phyloP scores from a whole-genome alignment of 257 asterid genomes.

The Solanum sparsipilum region DNA sequence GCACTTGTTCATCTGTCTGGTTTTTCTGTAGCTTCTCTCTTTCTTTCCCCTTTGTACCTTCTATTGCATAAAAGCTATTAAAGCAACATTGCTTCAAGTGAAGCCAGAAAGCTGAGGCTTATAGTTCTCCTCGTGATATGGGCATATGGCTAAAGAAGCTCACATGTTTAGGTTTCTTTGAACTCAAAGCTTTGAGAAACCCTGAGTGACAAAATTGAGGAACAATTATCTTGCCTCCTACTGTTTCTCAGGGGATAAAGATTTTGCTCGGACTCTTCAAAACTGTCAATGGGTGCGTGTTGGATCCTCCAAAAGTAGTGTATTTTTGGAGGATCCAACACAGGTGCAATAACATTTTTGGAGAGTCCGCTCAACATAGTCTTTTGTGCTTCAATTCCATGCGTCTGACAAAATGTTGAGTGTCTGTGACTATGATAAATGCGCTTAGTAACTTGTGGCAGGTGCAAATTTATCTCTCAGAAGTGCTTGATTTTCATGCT shows the following conservation, averaged over 20 bases:
- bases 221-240: not conserved
- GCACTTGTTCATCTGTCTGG: not conserved
- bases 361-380: not conserved
- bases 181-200: not conserved
- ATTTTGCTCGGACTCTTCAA: not conserved
- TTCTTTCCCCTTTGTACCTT: not conserved
- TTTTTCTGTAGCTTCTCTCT: constrained; percentile 9
- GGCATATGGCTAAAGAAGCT: not conserved
- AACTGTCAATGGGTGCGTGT: not conserved
- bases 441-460: constrained; percentile 12
- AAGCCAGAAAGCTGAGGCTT: not conserved
- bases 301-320: not conserved
- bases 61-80: not conserved
- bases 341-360: not conserved
- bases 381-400: not conserved
- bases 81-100: not conserved
- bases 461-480: constrained; percentile 96
- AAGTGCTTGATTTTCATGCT: constrained; percentile 79
- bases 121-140: not conserved
- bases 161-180: not conserved
- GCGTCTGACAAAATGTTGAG: not conserved
- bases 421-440: not conserved
- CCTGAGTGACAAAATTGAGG: not conserved
- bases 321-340: not conserved
- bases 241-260: not conserved